Evolutionary conservation across 768 basidiomycete genomes (phyloP), one percentile per base, ranked within the genome.

Genomic region (Amanita exitialis): DNA sequence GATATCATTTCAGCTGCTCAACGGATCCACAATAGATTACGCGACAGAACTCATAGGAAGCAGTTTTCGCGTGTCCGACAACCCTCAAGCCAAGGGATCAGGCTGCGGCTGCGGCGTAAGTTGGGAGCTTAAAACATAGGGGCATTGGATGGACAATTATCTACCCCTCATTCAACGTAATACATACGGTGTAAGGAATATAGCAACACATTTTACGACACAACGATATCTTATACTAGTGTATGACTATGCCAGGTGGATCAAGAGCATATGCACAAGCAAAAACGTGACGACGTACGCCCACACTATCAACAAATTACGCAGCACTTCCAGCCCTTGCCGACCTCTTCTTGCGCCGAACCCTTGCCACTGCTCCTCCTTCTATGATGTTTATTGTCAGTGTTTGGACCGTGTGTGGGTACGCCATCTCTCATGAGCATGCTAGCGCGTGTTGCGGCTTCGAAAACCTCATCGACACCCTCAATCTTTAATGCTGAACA

Each of bases 391-490:
- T 69, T 70, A 7, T 59, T 64, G 27, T 66, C 64, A 57, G 64
- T 64, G 54, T 56, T 62, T 18, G 58, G 63, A 34, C 70, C 66
- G 61, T 74, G 68, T 25, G 71, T 67, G 6, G 80, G 78, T 21
- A 81, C 85, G 2, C 87, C 87, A 52, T 94, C 92, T 18, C 93
- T 76, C 77, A 95, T 93, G 52, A 98, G 69, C 89, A 98, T 96
- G 62, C 91, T 93, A 41, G 91, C 93, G 39, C 96, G 75, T 9
- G 96, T 98, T 28, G 96, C 96, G 0, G 90, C 87, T 70, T 99
- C 96, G 58, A 98, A 99, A 41, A 97, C 90, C 58, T 96, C 90
- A 66, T 98, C 96, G 12, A 95, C 92, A 49, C 92, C 92, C 69
- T 89, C 84, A 48, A 90, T 87, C 69, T 82, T 86, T 45, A 94